Evolutionary conservation across 805 yeast genomes (phyloP).

Genomic region (Candida ascalaphidarum): DNA sequence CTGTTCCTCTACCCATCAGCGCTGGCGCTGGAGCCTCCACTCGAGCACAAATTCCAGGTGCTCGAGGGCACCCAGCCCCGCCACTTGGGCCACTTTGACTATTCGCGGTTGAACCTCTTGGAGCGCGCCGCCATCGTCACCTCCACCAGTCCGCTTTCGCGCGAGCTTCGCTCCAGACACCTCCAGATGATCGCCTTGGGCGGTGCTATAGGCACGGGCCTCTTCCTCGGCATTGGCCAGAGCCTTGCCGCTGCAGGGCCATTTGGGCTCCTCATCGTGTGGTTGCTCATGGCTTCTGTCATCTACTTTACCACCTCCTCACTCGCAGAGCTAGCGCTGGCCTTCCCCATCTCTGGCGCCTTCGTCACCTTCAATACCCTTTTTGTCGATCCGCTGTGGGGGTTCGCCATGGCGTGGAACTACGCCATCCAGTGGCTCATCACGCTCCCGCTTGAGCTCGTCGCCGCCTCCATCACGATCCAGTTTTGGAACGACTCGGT

Average conservation of each 20-base stretch:
- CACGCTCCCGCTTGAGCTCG: constrained; percentile 27
- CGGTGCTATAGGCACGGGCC: constrained; percentile 16
- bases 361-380: constrained; percentile 54
- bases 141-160: constrained; percentile 22
- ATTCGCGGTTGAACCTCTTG: constrained; percentile 16
- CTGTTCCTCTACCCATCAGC: too few relatives aligned
- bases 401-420: constrained; percentile 34
- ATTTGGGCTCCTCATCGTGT: constrained; percentile 11
- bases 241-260: constrained; percentile 15
- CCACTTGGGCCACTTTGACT: constrained; percentile 18
- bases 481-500: constrained; percentile 21
- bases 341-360: constrained; percentile 48
- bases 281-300: constrained; percentile 10
- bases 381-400: constrained; percentile 53
- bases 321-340: constrained; percentile 14
- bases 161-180: constrained; percentile 15
- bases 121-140: constrained; percentile 27
- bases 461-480: constrained; percentile 26
- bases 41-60: too few relatives aligned
- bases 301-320: constrained; percentile 13
- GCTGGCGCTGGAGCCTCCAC: background rate
- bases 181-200: constrained; percentile 17
- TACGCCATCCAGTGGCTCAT: constrained; percentile 30
- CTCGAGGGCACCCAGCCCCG: too few relatives aligned
- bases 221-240: constrained; percentile 13